phyloP scores from a whole-genome alignment of 768 basidiomycete genomes.

The Solioccasus polychromus region DNA sequence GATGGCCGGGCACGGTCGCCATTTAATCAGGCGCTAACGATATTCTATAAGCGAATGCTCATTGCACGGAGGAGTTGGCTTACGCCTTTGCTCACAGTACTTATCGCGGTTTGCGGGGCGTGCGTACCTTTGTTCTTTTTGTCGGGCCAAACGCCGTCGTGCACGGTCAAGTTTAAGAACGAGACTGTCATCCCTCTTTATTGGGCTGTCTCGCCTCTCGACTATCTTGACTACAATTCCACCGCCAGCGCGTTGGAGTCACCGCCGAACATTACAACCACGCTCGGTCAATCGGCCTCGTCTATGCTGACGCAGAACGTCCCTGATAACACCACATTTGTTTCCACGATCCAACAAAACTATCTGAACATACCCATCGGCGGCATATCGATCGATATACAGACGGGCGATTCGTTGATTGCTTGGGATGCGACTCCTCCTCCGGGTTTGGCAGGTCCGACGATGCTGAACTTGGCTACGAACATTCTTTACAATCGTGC shows the following conservation, averaged over 20 bases:
- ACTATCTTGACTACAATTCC: constrained; percentile 28
- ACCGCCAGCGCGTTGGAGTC: constrained; percentile 44
- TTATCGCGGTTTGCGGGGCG: constrained; percentile 58
- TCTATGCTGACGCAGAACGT: constrained; percentile 40
- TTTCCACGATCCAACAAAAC: constrained; percentile 47
- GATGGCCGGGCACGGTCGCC: constrained; percentile 54
- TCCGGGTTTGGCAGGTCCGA: constrained; percentile 55
- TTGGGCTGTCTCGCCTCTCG: constrained; percentile 47
- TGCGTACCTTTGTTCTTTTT: constrained; percentile 70
- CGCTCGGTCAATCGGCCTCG: constrained; percentile 42
- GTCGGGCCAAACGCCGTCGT: constrained; percentile 47
- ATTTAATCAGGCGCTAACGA: constrained; percentile 64
- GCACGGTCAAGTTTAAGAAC: constrained; percentile 39
- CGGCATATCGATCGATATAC: constrained; percentile 60
- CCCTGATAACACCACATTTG: constrained; percentile 59
- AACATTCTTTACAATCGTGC: constrained; percentile 68
- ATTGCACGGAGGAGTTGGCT: constrained; percentile 70
- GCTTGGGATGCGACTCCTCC: constrained; percentile 69
- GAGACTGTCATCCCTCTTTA: constrained; percentile 47
- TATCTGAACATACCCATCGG: constrained; percentile 60
- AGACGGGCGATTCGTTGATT: constrained; percentile 50
- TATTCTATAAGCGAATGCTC: constrained; percentile 68
- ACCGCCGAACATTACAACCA: constrained; percentile 50
- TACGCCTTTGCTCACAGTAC: constrained; percentile 50
- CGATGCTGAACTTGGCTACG: constrained; percentile 63